Evolutionary conservation across 2,329 filamentous ascomycete genomes (phyloP), one percentile per base, ranked within the genome.

Genomic region (Arthroderma sp.): DNA sequence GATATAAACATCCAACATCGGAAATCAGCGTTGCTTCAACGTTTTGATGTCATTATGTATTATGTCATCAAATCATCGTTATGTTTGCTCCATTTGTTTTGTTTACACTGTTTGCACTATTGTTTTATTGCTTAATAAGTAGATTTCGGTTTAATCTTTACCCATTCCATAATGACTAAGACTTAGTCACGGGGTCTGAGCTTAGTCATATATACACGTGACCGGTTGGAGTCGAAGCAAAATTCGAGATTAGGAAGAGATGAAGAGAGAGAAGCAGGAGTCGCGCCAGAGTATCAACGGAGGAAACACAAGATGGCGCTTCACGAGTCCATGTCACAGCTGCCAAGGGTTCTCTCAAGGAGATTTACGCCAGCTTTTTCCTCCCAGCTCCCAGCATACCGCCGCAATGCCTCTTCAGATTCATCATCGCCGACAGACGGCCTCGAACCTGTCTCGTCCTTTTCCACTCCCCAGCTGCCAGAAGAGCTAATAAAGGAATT

Each of bases 361-460:
- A 66, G 67, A 11, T 63, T 71, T 53, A 62, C 56, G n/a, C 65
- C 68, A 11, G 66, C 66, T 57, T 60, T 65, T 56, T 66, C 66
- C 52, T 63, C 66, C 21, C 70, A 68, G 60, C 61, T 63, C 56
- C 61, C 70, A 31, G 65, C 67, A 52, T 68, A 63, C 58, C 67
- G 70, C 63, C 77, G 77, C 72, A 71, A 77, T 74, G 74, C 70
- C 67, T 77, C 76, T 55, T 68, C 73, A 56, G 66, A 73, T 53
- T 66, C 69, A 56, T 60, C 63, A 7, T 63, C 62, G 58, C 59
- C 70, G 28, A 63, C 67, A 25, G 64, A 69, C 7, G 76, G 79
- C 6, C 68, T 81, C 41, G 78, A 81, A 63, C 64, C 72, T 17
- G 67, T 69, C 13, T 76, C 74, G 55, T 79, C 77, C 43, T 67